Conservation (phyloP, 1,284 basidiomycete genomes). For the Bjerkandera adusta region DNA sequence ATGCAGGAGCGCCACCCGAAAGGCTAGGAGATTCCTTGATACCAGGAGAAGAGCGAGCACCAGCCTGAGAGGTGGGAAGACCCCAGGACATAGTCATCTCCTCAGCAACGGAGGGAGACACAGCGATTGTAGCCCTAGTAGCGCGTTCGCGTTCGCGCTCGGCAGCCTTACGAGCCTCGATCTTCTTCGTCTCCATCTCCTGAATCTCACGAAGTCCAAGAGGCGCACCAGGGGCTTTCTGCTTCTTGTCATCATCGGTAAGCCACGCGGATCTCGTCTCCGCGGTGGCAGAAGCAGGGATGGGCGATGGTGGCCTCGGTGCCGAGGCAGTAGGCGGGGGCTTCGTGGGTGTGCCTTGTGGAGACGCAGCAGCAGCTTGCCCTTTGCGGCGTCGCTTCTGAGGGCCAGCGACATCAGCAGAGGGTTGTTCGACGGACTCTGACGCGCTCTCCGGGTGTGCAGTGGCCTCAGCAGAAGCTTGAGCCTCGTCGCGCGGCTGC, state of each 20-base stretch:
- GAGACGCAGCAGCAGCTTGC: constrained; percentile 23
- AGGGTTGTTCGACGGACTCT: constrained; percentile 8
- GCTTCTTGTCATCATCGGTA: constrained; percentile 63
- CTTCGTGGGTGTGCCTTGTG: constrained; percentile 19
- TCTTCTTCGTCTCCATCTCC: constrained; percentile 84
- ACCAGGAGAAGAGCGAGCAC: constrained; percentile 42
- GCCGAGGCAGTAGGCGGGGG: constrained; percentile 17
- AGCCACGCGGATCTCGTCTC: constrained; percentile 54
- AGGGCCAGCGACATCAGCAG: constrained; percentile 12
- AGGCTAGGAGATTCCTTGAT: constrained; percentile 43
- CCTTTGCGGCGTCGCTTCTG: constrained; percentile 30
- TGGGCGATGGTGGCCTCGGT: constrained; percentile 27
- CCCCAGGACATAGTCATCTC: constrained; percentile 76
- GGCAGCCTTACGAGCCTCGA: constrained; percentile 70
- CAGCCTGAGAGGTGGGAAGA: constrained; percentile 69
- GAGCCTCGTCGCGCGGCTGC: constrained; percentile 2
- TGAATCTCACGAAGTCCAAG: constrained; percentile 92
- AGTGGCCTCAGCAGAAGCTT: constrained; percentile 1
- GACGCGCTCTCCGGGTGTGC: not conserved
- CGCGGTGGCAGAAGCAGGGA: constrained; percentile 20
- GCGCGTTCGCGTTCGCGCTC: constrained; percentile 65
- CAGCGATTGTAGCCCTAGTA: constrained; percentile 44
- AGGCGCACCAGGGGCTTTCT: constrained; percentile 41
- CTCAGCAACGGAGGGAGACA: constrained; percentile 39
- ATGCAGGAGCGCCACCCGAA: constrained; percentile 27